These are phyloP conservation scores for Jimgerdemannia flammicorona DNA, from an alignment of 192 early-diverging fungal species.

Conservation along the genomic window DNA sequence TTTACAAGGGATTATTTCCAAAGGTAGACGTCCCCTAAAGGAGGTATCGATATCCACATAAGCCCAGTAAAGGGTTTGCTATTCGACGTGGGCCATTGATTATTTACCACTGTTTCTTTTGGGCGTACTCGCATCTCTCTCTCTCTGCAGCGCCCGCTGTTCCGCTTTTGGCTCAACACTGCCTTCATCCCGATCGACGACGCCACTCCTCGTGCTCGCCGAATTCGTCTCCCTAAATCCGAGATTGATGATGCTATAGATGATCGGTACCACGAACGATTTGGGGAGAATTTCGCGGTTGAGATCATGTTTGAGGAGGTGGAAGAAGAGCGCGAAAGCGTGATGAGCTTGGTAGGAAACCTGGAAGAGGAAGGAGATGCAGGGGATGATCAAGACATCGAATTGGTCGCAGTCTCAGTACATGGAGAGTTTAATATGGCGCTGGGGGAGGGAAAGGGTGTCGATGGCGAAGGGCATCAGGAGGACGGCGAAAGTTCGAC, in stretches of 20 bases:
- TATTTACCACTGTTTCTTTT: neutral
- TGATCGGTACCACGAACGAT: conserved; percentile 25
- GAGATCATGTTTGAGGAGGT: conserved; percentile 1
- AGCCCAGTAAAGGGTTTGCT: no score
- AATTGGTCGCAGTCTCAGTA: no score
- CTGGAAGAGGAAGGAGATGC: neutral
- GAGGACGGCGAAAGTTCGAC: no score
- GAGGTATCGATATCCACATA: neutral
- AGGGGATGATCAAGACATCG: neutral
- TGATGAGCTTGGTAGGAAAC: neutral
- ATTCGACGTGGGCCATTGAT: neutral
- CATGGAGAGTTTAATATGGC: no score
- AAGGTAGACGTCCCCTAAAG: neutral
- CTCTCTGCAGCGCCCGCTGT: conserved; percentile 20
- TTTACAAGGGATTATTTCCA: neutral
- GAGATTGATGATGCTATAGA: conserved; percentile 38
- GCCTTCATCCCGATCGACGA: conserved; percentile 20
- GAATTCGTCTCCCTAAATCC: conserved; percentile 20
- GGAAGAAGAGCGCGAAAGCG: neutral
- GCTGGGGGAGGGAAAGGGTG: no score
- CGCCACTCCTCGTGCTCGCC: neutral
- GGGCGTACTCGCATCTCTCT: neutral
- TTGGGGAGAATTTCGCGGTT: conserved; percentile 29
- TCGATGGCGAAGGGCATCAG: no score
- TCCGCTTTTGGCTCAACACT: conserved; percentile 48